A percentile compares a stretch with the other conserved stretches of the same genome.
phyloP scores from a whole-genome alignment of 345 rosid genomes.

The Acer saccharum region DNA sequence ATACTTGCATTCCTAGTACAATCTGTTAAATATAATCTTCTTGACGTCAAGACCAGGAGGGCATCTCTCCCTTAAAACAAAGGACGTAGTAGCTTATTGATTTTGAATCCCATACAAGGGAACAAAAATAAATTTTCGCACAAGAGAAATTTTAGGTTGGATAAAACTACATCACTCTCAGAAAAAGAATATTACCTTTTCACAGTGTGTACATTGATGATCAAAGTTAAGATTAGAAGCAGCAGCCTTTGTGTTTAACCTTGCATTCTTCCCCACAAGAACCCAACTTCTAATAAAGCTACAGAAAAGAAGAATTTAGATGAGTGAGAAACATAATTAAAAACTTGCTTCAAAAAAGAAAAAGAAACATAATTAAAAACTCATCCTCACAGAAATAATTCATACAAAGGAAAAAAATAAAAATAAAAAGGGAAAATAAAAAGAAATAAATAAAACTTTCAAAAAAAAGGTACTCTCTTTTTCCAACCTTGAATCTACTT shows the following conservation, averaged over 20 bases:
- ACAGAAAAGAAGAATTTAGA: constrained; percentile 33
- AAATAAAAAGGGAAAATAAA: background rate
- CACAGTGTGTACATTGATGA: constrained; percentile 86
- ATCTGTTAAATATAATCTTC: background rate
- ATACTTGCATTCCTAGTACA: too few species aligned
- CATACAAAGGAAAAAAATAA: background rate
- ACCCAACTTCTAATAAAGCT: constrained; percentile 92
- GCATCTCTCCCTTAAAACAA: background rate
- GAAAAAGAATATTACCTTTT: constrained; percentile 62
- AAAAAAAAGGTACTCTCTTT: background rate
- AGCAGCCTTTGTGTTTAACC: constrained; percentile 59
- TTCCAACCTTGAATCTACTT: constrained; percentile 68
- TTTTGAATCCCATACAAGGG: background rate
- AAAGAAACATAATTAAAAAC: background rate
- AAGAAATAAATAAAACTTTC: background rate
- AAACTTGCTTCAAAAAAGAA: constrained; percentile 46
- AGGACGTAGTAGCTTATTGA: background rate
- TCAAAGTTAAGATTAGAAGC: constrained; percentile 74
- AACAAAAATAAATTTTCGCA: background rate
- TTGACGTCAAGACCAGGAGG: background rate
- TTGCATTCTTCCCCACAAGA: constrained; percentile 76
- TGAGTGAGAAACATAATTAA: background rate
- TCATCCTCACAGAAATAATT: background rate
- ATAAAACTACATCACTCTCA: background rate
- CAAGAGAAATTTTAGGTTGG: constrained; percentile 7